Evolutionary conservation across 805 yeast genomes (phyloP).

Genomic region (Diddensiella santjacobensis): DNA sequence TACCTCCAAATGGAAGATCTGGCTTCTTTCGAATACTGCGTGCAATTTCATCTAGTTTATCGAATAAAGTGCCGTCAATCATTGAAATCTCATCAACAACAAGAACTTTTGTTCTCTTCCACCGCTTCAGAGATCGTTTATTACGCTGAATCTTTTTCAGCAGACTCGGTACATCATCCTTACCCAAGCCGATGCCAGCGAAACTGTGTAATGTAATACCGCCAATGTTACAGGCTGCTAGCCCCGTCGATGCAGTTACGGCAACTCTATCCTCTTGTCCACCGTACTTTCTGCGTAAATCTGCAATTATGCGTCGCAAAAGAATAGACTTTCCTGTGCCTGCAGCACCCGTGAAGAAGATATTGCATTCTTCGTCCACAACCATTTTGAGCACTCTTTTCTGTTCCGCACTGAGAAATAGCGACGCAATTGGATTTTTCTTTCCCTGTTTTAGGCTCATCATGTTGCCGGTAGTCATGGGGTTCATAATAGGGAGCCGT

Average conservation of each 20-base stretch:
- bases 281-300: slow-evolving; percentile 42
- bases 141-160: slow-evolving; percentile 48
- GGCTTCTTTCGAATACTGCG: slow-evolving; percentile 47
- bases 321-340: slow-evolving; percentile 97
- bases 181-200: slow-evolving; percentile 82
- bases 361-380: slow-evolving; percentile 50
- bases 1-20: slow-evolving; percentile 82
- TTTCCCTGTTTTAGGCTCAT: neutral
- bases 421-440: slow-evolving; percentile 16
- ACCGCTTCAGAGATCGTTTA: slow-evolving; percentile 43
- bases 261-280: slow-evolving; percentile 54
- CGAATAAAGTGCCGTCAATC: slow-evolving; percentile 78
- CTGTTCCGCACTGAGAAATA: slow-evolving; percentile 46
- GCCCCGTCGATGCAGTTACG: slow-evolving; percentile 91
- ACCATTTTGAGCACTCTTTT: slow-evolving; percentile 58
- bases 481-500: neutral
- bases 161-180: slow-evolving; percentile 45
- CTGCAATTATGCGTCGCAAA: slow-evolving; percentile 61
- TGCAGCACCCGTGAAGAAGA: slow-evolving; percentile 96
- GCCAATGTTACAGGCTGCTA: slow-evolving; percentile 92
- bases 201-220: slow-evolving; percentile 85
- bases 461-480: neutral
- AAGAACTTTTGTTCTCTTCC: slow-evolving; percentile 67
- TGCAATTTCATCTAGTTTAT: slow-evolving; percentile 71
- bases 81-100: slow-evolving; percentile 92